A percentile compares a stretch with the other conserved stretches of the same genome.
phyloP scores from a whole-genome alignment of 495 filamentous ascomycete genomes.

The Penicillium simplicissimum region DNA sequence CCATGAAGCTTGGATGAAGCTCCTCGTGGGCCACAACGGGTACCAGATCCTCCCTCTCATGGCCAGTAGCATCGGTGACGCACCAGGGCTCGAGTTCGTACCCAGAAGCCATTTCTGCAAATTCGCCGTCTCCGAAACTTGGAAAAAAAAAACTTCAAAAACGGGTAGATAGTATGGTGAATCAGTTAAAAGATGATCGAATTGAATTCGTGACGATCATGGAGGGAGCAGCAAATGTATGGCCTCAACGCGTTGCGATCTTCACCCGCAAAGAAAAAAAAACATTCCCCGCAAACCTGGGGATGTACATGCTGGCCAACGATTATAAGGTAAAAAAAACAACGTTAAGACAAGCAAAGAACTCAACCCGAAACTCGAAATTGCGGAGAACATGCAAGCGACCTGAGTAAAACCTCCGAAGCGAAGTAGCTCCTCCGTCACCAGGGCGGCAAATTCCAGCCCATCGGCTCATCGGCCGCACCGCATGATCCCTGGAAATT shows the following conservation, averaged over 20 bases:
- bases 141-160: neutral
- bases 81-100: conserved; percentile 3
- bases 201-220: neutral
- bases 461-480: neutral
- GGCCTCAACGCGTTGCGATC: neutral
- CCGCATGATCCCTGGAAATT: neutral
- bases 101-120: neutral
- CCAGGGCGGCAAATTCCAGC: conserved; percentile 13
- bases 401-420: conserved; percentile 9
- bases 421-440: conserved; percentile 8
- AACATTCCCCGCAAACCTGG: conserved; percentile 23
- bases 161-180: neutral
- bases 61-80: neutral
- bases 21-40: conserved; percentile 6
- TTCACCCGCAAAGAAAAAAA: neutral
- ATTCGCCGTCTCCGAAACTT: neutral
- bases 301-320: conserved; percentile 14
- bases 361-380: conserved; percentile 2
- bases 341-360: neutral
- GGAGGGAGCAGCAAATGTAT: neutral
- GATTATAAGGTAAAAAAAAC: conserved; percentile 6
- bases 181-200: neutral
- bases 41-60: neutral
- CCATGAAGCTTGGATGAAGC: conserved; percentile 1
- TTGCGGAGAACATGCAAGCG: conserved; percentile 21